Conservation (phyloP, 805 yeast genomes). For the Scheffersomyces lignosus region DNA sequence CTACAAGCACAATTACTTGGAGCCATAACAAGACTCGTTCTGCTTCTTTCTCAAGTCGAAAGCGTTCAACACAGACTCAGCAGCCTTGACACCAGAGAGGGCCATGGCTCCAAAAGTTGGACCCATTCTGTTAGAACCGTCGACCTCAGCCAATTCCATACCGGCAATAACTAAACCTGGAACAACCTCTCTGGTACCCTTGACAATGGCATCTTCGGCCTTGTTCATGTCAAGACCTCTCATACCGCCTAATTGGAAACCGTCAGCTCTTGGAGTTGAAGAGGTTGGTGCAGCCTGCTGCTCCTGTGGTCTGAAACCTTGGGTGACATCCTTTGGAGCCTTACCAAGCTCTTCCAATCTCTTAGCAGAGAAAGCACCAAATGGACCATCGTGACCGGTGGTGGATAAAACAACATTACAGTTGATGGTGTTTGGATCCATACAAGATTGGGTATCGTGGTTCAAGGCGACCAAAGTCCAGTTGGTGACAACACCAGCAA, state of each 20-base stretch:
- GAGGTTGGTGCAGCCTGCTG: slow-evolving; percentile 1
- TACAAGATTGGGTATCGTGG: slow-evolving; percentile 75
- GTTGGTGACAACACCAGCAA: slow-evolving; percentile 81
- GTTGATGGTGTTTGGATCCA: slow-evolving; percentile 82
- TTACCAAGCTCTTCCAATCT: slow-evolving; percentile 43
- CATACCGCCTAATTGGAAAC: slow-evolving; percentile 59
- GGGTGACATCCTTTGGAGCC: slow-evolving; percentile 40
- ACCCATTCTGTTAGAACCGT: slow-evolving; percentile 80
- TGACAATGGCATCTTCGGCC: slow-evolving; percentile 76
- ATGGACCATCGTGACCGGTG: slow-evolving; percentile 82
- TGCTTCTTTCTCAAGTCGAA: slow-evolving; percentile 38
- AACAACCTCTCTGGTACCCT: slow-evolving; percentile 61
- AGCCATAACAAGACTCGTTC: slow-evolving; percentile 20
- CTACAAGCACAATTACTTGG: neutral
- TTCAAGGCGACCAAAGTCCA: slow-evolving; percentile 79
- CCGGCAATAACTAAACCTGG: slow-evolving; percentile 72
- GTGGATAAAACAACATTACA: slow-evolving; percentile 64
- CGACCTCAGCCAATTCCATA: slow-evolving; percentile 78
- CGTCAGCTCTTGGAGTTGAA: slow-evolving; percentile 14
- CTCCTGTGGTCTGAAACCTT: slow-evolving; percentile 32
- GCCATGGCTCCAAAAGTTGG: slow-evolving; percentile 86
- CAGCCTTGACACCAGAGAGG: slow-evolving; percentile 76
- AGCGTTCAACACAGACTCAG: slow-evolving; percentile 49
- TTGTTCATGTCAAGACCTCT: slow-evolving; percentile 76
- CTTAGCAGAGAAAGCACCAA: slow-evolving; percentile 78